Conservation (phyloP, 805 yeast genomes). For the Pachysolen tannophilus region DNA sequence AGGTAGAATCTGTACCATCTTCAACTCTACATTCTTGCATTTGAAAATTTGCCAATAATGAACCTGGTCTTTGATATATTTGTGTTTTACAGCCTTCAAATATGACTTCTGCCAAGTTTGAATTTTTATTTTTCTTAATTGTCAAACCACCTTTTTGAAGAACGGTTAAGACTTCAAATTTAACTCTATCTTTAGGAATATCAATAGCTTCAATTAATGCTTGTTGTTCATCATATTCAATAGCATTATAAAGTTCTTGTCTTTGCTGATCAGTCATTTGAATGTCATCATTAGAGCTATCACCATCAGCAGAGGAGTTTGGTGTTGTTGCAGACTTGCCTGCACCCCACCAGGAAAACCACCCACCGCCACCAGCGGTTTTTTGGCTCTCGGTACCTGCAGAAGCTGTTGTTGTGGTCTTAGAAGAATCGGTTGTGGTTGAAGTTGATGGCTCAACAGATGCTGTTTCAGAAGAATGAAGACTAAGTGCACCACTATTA, state of each 20-base stretch:
- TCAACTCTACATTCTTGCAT: constrained; percentile 78
- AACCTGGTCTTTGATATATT: constrained; percentile 70
- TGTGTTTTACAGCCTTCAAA: constrained; percentile 78
- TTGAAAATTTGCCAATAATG: constrained; percentile 63
- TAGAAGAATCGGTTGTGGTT: constrained; percentile 11
- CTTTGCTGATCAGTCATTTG: constrained; percentile 79
- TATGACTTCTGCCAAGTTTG: constrained; percentile 63
- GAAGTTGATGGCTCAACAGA: constrained; percentile 3
- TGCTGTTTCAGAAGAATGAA: constrained; percentile 4
- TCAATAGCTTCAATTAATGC: constrained; percentile 44
- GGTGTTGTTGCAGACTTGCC: constrained; percentile 16
- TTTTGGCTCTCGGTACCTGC: constrained; percentile 7
- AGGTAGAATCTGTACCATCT: constrained; percentile 72
- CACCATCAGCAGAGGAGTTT: constrained; percentile 15
- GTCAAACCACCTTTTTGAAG: constrained; percentile 73
- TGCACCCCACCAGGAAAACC: constrained; percentile 71
- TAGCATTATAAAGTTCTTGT: constrained; percentile 85
- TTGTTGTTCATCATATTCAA: constrained; percentile 74
- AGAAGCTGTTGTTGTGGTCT: constrained; percentile 6
- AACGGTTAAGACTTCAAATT: constrained; percentile 57
- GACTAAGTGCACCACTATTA: neutral
- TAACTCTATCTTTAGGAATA: constrained; percentile 65
- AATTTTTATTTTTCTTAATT: constrained; percentile 31
- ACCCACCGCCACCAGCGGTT: constrained; percentile 32
- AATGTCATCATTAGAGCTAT: constrained; percentile 29